These are phyloP conservation scores for Xylariaceae sp. DNA, from an alignment of 2,329 filamentous ascomycete species.

Conservation along the genomic window DNA sequence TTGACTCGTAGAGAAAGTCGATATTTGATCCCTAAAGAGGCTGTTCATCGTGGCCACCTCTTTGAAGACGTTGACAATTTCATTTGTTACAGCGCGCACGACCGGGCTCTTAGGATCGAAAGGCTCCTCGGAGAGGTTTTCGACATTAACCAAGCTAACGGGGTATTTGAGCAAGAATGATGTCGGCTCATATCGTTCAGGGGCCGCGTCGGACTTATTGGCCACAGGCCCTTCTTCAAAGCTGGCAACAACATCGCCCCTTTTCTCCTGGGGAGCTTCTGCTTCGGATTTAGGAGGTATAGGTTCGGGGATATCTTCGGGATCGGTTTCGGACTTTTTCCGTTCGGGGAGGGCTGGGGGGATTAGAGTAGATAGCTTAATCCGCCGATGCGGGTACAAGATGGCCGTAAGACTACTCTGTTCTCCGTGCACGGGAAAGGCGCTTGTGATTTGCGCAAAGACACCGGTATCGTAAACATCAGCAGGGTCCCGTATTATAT, in stretches of 20 bases:
- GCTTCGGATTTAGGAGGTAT: conserved; percentile 54
- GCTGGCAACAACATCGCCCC: conserved; percentile 92
- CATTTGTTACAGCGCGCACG: conserved; percentile 87
- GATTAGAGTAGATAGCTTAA: conserved; percentile 79
- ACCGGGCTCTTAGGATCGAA: conserved; percentile 85
- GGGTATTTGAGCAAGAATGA: conserved; percentile 87
- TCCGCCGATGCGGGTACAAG: conserved; percentile 90
- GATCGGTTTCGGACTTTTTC: conserved; percentile 48
- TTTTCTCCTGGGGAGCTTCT: conserved; percentile 57
- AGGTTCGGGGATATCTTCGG: conserved; percentile 49
- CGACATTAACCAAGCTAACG: conserved; percentile 91
- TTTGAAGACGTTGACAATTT: conserved; percentile 98
- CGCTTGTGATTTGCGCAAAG: conserved; percentile 95
- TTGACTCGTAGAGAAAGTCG: conserved; percentile 92
- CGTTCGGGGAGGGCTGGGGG: conserved; percentile 54
- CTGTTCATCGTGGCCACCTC: conserved; percentile 92
- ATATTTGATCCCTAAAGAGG: conserved; percentile 94
- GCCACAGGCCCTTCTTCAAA: conserved; percentile 80
- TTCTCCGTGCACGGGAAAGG: conserved; percentile 84
- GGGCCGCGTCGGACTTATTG: conserved; percentile 44
- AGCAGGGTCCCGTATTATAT: conserved; percentile 81
- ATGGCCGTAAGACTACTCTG: conserved; percentile 84
- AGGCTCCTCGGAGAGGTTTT: conserved; percentile 83
- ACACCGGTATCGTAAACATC: conserved; percentile 96
- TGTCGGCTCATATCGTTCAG: conserved; percentile 72